These are phyloP conservation scores for Alternaria ventricosa DNA, from an alignment of 2,329 filamentous ascomycete genomes.

Conservation along the genomic window DNA sequence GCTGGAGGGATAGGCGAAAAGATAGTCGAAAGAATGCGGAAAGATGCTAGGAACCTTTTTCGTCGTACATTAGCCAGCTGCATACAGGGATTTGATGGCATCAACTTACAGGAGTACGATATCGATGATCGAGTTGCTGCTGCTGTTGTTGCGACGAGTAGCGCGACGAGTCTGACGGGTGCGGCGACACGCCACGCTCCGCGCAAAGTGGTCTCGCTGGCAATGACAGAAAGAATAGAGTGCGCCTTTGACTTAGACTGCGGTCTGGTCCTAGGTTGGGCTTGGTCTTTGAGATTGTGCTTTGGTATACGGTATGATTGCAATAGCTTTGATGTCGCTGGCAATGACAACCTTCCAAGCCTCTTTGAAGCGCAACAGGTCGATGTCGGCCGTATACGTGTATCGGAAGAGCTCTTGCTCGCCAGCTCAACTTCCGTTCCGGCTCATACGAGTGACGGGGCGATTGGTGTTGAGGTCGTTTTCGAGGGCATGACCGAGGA, in stretches of 20 bases:
- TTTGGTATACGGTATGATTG: too few species aligned
- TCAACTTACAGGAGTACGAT: neutral
- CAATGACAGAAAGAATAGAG: too few species aligned
- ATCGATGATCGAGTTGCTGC: constrained; percentile 48
- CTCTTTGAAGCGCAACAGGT: too few species aligned
- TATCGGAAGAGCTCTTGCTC: neutral
- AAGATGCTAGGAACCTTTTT: neutral
- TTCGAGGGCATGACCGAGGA: constrained; percentile 93
- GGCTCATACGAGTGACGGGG: constrained; percentile 59
- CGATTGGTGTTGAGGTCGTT: constrained; percentile 90
- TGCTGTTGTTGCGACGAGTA: constrained; percentile 64
- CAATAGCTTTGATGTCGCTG: too few species aligned
- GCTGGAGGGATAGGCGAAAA: neutral
- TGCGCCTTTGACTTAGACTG: too few species aligned
- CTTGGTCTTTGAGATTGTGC: too few species aligned
- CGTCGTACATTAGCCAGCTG: neutral
- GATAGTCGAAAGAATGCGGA: neutral
- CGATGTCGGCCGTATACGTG: constrained; percentile 54
- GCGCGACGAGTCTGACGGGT: constrained; percentile 62
- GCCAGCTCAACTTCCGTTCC: neutral
- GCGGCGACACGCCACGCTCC: constrained; percentile 63
- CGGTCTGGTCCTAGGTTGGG: too few species aligned
- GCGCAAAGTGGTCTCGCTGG: constrained; percentile 23
- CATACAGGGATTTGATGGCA: neutral
- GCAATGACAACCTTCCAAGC: too few species aligned